A percentile compares a stretch with the other conserved stretches of the same genome.
Evolutionary conservation across 306 rosid species (phyloP).

Genomic region (Cotoneaster glaucophyllus): DNA sequence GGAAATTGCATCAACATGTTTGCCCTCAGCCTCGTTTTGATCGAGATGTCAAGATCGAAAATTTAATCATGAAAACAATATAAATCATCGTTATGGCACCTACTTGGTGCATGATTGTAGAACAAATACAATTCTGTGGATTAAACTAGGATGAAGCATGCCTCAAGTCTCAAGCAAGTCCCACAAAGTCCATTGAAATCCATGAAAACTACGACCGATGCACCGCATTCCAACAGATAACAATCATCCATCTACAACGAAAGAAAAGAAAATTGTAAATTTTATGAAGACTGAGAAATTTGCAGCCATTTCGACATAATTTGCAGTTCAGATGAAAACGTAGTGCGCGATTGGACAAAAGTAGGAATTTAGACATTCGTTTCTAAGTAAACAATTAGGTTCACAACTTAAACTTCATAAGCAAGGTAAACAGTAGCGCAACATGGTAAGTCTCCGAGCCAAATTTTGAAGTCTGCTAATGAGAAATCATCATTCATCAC

Average conservation of each 20-base stretch:
- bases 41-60: not conserved
- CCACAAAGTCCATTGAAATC: conserved; percentile 50
- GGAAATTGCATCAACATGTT: not conserved
- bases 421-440: conserved; percentile 22
- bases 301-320: not conserved
- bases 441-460: conserved; percentile 53
- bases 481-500: conserved; percentile 64
- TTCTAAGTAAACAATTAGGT: not conserved
- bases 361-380: not conserved
- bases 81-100: not conserved
- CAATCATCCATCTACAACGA: conserved; percentile 87
- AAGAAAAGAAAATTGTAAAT: conserved; percentile 33
- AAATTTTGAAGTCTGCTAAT: conserved; percentile 34
- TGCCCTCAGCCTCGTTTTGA: not conserved
- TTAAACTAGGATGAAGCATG: not conserved
- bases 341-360: not conserved
- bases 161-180: conserved; percentile 25
- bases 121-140: not conserved
- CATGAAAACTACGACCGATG: conserved; percentile 46
- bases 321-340: conserved; percentile 3
- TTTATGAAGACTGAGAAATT: conserved; percentile 1
- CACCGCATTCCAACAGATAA: conserved; percentile 53
- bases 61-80: not conserved
- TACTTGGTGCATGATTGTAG: not conserved
- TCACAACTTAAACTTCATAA: conserved; percentile 16